Percentiles rank a stretch among this genome's conserved stretches.
phyloP scores from a whole-genome alignment of 1,284 basidiomycete species.

The Trametes versicolor region DNA sequence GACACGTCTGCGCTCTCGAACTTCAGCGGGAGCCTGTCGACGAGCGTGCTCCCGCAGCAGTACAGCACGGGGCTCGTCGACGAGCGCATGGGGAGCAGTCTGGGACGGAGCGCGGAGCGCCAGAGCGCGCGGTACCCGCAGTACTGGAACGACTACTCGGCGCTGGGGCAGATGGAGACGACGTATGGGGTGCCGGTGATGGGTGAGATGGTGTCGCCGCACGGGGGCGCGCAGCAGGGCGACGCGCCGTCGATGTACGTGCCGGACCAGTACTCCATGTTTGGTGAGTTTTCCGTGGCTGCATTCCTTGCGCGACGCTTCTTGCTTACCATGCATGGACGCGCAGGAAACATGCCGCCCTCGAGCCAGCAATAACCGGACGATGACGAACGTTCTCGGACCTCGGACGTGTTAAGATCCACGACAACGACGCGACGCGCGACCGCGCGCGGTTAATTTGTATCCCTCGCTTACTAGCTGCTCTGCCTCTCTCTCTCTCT shows the following conservation, averaged over 20 bases:
- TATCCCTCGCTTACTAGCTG: constrained; percentile 11
- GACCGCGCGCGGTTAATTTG: constrained; percentile 24
- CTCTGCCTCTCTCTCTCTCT: neutral
- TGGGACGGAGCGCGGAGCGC: constrained; percentile 36
- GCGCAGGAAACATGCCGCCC: constrained; percentile 38
- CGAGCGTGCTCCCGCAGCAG: constrained; percentile 72
- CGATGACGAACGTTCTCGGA: constrained; percentile 13
- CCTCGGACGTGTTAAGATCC: constrained; percentile 19
- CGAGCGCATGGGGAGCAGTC: constrained; percentile 38
- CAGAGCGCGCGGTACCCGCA: constrained; percentile 55
- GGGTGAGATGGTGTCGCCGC: constrained; percentile 39
- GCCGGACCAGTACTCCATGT: constrained; percentile 45
- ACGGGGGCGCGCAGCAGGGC: constrained; percentile 30
- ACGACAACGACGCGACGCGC: neutral
- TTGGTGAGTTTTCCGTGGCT: constrained; percentile 40
- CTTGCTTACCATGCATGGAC: neutral
- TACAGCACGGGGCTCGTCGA: constrained; percentile 76
- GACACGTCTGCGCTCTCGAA: constrained; percentile 47
- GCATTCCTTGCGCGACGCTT: neutral
- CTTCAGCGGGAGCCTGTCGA: constrained; percentile 60
- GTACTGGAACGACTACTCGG: constrained; percentile 70
- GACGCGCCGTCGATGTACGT: constrained; percentile 42
- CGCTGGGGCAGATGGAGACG: constrained; percentile 63
- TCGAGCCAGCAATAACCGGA: constrained; percentile 29
- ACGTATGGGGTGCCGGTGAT: constrained; percentile 50